Percentiles rank a stretch among this genome's conserved stretches.
phyloP scores from a whole-genome alignment of 257 asterid genomes.

The Ehretia macrophylla region DNA sequence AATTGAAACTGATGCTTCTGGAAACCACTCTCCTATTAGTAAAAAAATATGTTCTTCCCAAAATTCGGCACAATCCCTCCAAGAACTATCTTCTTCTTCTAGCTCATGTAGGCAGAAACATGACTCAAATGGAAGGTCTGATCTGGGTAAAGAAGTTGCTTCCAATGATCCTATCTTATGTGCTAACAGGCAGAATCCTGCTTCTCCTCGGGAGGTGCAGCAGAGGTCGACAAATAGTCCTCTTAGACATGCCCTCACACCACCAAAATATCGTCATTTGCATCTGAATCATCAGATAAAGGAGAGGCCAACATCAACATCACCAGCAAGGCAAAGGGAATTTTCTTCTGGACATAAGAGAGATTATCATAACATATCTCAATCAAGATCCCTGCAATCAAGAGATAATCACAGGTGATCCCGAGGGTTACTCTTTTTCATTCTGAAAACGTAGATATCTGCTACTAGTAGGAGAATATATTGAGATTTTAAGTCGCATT shows the following conservation, averaged over 20 bases:
- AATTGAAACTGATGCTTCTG: background rate
- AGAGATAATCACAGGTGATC: conserved; percentile 12
- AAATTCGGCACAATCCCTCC: background rate
- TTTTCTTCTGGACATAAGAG: conserved; percentile 7
- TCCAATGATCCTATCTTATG: conserved; percentile 2
- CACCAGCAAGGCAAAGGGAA: conserved; percentile 12
- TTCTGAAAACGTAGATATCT: background rate
- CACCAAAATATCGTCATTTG: background rate
- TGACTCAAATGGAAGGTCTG: conserved; percentile 10
- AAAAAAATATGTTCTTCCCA: background rate
- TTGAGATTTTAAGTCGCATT: too few relatives aligned
- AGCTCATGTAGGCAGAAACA: background rate
- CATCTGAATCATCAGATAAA: background rate
- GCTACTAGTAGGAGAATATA: too few relatives aligned
- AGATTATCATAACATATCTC: conserved; percentile 11
- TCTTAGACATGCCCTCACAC: conserved; percentile 1
- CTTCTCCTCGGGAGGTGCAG: background rate
- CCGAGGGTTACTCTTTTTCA: conserved; percentile 9
- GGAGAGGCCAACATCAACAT: conserved; percentile 11
- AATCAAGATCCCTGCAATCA: conserved; percentile 21
- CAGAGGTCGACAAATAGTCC: background rate
- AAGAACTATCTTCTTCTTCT: conserved; percentile 4
- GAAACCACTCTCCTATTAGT: conserved; percentile 5
- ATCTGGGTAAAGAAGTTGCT: conserved; percentile 6
- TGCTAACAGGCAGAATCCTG: background rate